Percentiles rank a stretch among this genome's conserved stretches.
Conservation (phyloP, 1,139 yeast species). For the Taphrina populina region DNA sequence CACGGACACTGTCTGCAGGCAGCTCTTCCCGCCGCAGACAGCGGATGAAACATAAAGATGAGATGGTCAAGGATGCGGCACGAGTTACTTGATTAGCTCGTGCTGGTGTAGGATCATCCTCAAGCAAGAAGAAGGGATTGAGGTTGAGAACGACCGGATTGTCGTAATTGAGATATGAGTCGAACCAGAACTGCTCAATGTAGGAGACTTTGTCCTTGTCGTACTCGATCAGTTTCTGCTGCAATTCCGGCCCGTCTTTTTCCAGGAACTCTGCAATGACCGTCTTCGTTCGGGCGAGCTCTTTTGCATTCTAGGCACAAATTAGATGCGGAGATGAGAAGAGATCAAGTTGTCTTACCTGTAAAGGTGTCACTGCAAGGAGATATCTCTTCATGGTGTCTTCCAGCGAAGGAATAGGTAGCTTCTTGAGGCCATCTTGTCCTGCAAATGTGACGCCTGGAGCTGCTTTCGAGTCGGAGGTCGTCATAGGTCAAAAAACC, state of each 20-base stretch:
- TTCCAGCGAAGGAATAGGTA: conserved; percentile 75
- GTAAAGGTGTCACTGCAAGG: conserved; percentile 68
- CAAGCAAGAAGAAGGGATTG: conserved; percentile 81
- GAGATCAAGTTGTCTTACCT: conserved; percentile 42
- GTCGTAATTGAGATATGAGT: conserved; percentile 79
- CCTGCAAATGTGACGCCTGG: conserved; percentile 53
- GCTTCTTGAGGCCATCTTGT: conserved; percentile 59
- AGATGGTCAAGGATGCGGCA: conserved; percentile 76
- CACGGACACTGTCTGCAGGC: conserved; percentile 67
- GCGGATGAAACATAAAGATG: conserved; percentile 73
- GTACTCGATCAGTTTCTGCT: conserved; percentile 62
- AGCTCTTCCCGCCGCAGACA: conserved; percentile 74
- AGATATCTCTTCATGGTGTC: conserved; percentile 66
- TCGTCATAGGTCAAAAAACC: too few relatives aligned
- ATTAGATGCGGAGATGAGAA: too few relatives aligned
- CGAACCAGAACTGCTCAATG: conserved; percentile 93
- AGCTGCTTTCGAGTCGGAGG: too few relatives aligned
- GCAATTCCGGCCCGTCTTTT: conserved; percentile 61
- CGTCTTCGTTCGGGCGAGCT: conserved; percentile 58
- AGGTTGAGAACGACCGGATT: conserved; percentile 81
- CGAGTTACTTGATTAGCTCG: conserved; percentile 69
- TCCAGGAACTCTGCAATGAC: conserved; percentile 63
- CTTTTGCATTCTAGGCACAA: conserved; percentile 56
- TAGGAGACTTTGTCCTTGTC: conserved; percentile 67
- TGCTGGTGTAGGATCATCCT: conserved; percentile 86